These are phyloP conservation scores for Cordyceps pruinosa DNA, from an alignment of 2,329 filamentous ascomycete genomes.

Conservation along the genomic window DNA sequence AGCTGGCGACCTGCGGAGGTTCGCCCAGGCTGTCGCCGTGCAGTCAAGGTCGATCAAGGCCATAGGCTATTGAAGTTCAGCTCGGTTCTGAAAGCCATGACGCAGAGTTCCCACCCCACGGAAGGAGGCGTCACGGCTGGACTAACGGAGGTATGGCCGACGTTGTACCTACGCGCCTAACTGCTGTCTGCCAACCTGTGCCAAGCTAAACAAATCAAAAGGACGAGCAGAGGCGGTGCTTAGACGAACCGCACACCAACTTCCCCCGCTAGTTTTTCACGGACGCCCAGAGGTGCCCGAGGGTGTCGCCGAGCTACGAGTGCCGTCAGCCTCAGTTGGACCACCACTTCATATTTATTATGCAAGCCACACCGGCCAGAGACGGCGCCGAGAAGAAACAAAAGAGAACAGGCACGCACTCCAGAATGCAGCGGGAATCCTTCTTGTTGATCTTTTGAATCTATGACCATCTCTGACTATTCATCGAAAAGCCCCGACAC, in stretches of 20 bases:
- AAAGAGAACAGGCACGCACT: not conserved
- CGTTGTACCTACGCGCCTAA: not conserved
- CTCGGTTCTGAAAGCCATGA: not conserved
- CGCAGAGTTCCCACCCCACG: not conserved
- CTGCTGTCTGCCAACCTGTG: not conserved
- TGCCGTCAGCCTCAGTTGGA: not conserved
- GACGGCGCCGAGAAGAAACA: not conserved
- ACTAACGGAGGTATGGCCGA: not conserved
- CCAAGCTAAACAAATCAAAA: not conserved
- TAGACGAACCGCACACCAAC: not conserved
- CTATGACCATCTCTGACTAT: not conserved
- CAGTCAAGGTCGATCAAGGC: not conserved
- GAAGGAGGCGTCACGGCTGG: constrained; percentile 3
- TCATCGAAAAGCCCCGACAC: not conserved
- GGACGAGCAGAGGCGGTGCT: not conserved
- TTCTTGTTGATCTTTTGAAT: not conserved
- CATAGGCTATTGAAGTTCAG: not conserved
- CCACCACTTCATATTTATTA: not conserved
- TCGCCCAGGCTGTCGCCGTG: not conserved
- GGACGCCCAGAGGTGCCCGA: not conserved
- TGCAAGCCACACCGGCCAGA: constrained; percentile 11
- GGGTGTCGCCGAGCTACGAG: constrained; percentile 1
- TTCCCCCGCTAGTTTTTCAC: not conserved
- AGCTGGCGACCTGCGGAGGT: too few species aligned
- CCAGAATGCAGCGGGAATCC: not conserved